Conservation (phyloP, 2,329 filamentous ascomycete species). For the Aspergillus sp. region DNA sequence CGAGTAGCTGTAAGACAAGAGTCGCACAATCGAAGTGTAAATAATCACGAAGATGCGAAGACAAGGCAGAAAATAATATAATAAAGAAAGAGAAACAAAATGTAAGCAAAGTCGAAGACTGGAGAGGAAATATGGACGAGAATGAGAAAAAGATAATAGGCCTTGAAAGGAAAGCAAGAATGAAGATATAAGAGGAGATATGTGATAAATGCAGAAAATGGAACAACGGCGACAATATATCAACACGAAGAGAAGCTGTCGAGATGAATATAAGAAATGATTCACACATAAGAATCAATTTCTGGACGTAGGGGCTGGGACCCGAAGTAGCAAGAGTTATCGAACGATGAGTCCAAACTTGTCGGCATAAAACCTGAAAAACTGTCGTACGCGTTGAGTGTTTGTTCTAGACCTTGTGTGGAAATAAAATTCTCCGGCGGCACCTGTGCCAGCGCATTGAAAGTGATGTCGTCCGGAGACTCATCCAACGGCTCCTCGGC, state of each 20-base stretch:
- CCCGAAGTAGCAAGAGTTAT: constrained; percentile 30
- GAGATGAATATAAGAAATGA: constrained; percentile 2
- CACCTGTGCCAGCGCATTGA: constrained; percentile 11
- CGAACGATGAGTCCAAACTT: constrained; percentile 31
- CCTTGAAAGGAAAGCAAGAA: constrained; percentile 11
- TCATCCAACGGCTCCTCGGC: constrained; percentile 6
- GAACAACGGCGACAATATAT: not conserved
- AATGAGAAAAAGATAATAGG: constrained; percentile 7
- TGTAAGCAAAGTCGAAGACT: constrained; percentile 5
- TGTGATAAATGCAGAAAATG: constrained; percentile 2
- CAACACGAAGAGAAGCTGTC: constrained; percentile 6
- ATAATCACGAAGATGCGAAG: constrained; percentile 1
- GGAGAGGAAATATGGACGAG: constrained; percentile 5
- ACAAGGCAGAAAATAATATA: constrained; percentile 5
- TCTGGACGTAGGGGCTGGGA: constrained; percentile 31
- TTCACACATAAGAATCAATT: constrained; percentile 37
- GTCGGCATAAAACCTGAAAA: constrained; percentile 25
- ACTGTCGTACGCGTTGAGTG: constrained; percentile 28
- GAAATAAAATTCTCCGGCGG: constrained; percentile 17
- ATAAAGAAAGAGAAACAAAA: constrained; percentile 4
- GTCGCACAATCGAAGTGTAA: constrained; percentile 2
- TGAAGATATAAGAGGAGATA: constrained; percentile 7
- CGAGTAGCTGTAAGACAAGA: not conserved
- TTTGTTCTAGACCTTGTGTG: constrained; percentile 26
- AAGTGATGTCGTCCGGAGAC: constrained; percentile 14